A percentile compares a stretch with the other conserved stretches of the same genome.
Evolutionary conservation across 768 basidiomycete species (phyloP).

Genomic region (Suillus spraguei): DNA sequence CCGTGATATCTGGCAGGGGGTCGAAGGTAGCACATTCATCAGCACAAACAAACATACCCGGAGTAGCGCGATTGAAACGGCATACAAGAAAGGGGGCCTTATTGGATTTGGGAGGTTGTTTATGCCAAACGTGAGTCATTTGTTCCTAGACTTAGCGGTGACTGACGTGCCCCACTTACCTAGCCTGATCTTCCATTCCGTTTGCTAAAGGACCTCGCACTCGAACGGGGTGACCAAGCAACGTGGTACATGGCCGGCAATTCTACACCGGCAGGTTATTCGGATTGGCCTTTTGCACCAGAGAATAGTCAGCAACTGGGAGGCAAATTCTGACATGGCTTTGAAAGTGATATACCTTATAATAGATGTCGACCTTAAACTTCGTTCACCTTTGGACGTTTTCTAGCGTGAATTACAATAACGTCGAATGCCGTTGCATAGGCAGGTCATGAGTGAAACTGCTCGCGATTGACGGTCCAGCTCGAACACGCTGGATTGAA

Average conservation of each 20-base stretch:
- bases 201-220: conserved; percentile 22
- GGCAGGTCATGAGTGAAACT: no score
- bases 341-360: not conserved
- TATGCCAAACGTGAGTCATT: conserved; percentile 42
- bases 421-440: no score
- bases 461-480: no score
- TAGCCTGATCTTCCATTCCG: conserved; percentile 38
- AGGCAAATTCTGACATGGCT: not conserved
- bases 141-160: not conserved
- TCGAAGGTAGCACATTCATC: conserved; percentile 39
- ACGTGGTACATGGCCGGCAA: conserved; percentile 30
- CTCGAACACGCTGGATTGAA: no score
- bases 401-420: no score
- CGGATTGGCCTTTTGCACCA: conserved; percentile 30
- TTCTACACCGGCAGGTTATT: conserved; percentile 29
- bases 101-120: conserved; percentile 41
- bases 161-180: not conserved
- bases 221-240: conserved; percentile 21
- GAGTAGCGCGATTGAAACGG: conserved; percentile 39
- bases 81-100: conserved; percentile 35
- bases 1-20: conserved; percentile 43
- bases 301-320: not conserved
- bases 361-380: not conserved
- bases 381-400: no score
- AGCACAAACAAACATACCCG: conserved; percentile 47